phyloP scores from a whole-genome alignment of 2,329 filamentous ascomycete species.

The Venturiaceae sp. region DNA sequence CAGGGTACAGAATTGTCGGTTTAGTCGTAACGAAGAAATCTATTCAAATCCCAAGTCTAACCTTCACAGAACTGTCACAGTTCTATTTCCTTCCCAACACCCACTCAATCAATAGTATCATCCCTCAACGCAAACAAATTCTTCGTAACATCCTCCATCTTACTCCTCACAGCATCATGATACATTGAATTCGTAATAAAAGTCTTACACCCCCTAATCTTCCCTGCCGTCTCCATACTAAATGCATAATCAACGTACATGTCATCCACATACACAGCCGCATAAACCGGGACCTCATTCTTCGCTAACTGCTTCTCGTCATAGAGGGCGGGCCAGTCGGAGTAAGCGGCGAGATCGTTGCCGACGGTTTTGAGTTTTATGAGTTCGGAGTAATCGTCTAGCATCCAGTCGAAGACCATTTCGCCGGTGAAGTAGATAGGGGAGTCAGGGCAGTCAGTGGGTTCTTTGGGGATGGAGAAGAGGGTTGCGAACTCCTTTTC shows the following conservation, averaged over 20 bases:
- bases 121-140: slow-evolving; percentile 71
- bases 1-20: too few species aligned
- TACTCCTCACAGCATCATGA: slow-evolving; percentile 69
- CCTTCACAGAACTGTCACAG: too few species aligned
- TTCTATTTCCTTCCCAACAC: too few species aligned
- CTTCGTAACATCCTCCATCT: slow-evolving; percentile 65
- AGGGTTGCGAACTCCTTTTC: slow-evolving; percentile 29
- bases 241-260: slow-evolving; percentile 84
- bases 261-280: slow-evolving; percentile 74
- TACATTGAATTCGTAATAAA: slow-evolving; percentile 83
- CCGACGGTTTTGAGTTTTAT: slow-evolving; percentile 58
- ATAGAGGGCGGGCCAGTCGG: slow-evolving; percentile 69
- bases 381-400: slow-evolving; percentile 71
- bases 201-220: slow-evolving; percentile 68
- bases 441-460: slow-evolving; percentile 23
- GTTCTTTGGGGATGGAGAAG: slow-evolving; percentile 35
- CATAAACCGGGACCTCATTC: slow-evolving; percentile 80
- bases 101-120: slow-evolving; percentile 45
- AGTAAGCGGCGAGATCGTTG: slow-evolving; percentile 55
- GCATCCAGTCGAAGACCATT: slow-evolving; percentile 84
- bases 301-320: slow-evolving; percentile 60
- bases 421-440: slow-evolving; percentile 79
- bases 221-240: slow-evolving; percentile 61
- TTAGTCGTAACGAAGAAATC: too few species aligned
- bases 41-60: too few species aligned